Conservation (phyloP, 2,329 filamentous ascomycete species). For the Botryotinia calthae region DNA sequence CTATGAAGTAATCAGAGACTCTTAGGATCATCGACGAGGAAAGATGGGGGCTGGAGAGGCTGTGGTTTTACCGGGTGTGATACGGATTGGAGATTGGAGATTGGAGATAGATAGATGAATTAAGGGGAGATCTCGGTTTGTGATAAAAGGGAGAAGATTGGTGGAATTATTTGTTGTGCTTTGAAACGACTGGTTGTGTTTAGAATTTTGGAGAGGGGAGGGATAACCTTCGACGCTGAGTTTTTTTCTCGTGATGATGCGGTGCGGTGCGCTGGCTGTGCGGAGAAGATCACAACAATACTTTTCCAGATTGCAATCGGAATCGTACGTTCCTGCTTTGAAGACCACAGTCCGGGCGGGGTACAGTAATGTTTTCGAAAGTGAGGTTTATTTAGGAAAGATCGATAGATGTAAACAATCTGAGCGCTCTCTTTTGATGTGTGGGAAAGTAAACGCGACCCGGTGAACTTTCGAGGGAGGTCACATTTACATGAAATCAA, state of each 20-base stretch:
- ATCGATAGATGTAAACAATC: neutral
- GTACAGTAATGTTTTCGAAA: neutral
- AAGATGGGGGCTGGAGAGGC: neutral
- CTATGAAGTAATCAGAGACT: slow-evolving; percentile 6
- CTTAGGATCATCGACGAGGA: neutral
- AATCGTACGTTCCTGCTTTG: neutral
- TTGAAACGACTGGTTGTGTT: neutral
- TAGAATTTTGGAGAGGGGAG: neutral
- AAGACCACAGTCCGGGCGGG: neutral
- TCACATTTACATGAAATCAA: neutral
- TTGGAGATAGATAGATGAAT: neutral
- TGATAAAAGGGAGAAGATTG: neutral
- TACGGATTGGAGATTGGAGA: neutral
- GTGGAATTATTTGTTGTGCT: neutral
- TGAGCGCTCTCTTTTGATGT: neutral
- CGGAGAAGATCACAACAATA: neutral
- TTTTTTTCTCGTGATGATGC: neutral
- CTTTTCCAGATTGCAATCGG: neutral
- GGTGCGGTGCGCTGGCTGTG: neutral
- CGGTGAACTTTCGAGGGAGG: neutral
- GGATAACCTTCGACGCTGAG: neutral
- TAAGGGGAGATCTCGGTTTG: neutral
- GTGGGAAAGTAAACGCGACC: neutral
- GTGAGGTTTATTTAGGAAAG: neutral
- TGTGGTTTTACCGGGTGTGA: neutral